Evolutionary conservation across 2,329 filamentous ascomycete genomes (phyloP), one percentile per base, ranked within the genome.

Genomic region (Cercospora citrullina): DNA sequence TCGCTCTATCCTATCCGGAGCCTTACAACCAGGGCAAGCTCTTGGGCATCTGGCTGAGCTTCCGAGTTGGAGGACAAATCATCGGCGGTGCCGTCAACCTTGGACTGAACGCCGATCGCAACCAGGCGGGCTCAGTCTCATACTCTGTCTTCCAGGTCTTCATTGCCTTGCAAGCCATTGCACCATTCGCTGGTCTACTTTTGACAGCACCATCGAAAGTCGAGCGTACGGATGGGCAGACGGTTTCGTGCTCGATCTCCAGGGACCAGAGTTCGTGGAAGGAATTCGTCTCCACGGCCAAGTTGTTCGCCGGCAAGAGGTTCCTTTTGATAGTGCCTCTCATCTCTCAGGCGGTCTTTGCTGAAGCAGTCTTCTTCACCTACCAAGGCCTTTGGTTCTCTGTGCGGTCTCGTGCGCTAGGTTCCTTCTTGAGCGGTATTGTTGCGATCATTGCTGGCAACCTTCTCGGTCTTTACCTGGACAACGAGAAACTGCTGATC

Each of bases 281-380:
- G 16, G 90, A 92, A 77, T 79, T 92, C 26, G 87, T 85, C 69
- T 81, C 82, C 1, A 91, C 86, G 1, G 80, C 82, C 0, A 85
- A 82, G 65, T 79, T 88, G 0, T 91, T 92, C 71, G 79, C 89
- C 31, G 86, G 81, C 1, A 86, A 83, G 53, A 84, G 85, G 31
- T 91, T 91, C 67, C 78, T 92, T 1, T 80, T 91, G 0, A 82
- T 91, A 1, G 77, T 92, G 3, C 83, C 89, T 0, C 87, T 90
- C 70, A 92, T 93, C 45, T 88, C 88, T 1, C 89, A 92, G 71
- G 88, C 88, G 0, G 90, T 91, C 0, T 93, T 90, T 74, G 81
- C 88, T 0, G 90, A 93, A 75, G 87, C 90, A 0, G 89, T 92
- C 0, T 91, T 89, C 77, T 91, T 89, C 76, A 92, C 90, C 0